Base-by-base conservation (phyloP, 208 protist species). In the Leishmania gerbilli region DNA sequence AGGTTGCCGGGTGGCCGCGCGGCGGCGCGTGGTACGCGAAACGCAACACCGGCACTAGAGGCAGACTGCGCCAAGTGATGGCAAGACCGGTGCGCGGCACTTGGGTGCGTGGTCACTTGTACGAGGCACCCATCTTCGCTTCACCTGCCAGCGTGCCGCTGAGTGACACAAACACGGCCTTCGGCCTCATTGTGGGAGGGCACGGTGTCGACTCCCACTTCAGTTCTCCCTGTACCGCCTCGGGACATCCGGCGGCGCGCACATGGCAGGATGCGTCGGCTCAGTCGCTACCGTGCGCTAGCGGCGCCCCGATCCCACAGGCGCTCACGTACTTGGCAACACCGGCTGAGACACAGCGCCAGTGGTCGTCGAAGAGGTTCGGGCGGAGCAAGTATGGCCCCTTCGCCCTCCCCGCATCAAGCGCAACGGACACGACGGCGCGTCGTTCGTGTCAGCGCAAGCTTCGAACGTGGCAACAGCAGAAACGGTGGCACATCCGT, bases 381-480 rank as follows among this genome's bases (percentile, higher is more conserved):
- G 47, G 58, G 15, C 45, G 40, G 40, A 56, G 19, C 60, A 19
- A 0, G 5, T 47, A 17, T 19, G 31, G 49, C 58, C 7, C 8
- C 15, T 71, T 17, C 49, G 8, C 15, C 15, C 11, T 56, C n/a
- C n/a, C 53, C 5, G n/a, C 13, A 15, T 69, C 19, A 19, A 42
- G 7, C n/a, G 47, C 13, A 27, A 1, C 17, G 58, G 45, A 6
- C 31, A 15, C 51, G n/a, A 45, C 37, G 55, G 17, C 34, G 34
- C 47, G 17, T 34, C 24, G 24, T 31, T 64, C 1, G 42, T 19
- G 40, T n/a, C 76, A 42, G 53, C 67, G 53, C 65, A 37, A 69
- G 3, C 56, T 42, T 11, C 82, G 82, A 51, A 79, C 78, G 15
- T 86, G 82, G 82, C 78, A 79, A 65, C 77, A 86, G 78, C 82